These are phyloP conservation scores for Ambrosia trifida DNA, from an alignment of 129 eudicot genomes.

Conservation along the genomic window DNA sequence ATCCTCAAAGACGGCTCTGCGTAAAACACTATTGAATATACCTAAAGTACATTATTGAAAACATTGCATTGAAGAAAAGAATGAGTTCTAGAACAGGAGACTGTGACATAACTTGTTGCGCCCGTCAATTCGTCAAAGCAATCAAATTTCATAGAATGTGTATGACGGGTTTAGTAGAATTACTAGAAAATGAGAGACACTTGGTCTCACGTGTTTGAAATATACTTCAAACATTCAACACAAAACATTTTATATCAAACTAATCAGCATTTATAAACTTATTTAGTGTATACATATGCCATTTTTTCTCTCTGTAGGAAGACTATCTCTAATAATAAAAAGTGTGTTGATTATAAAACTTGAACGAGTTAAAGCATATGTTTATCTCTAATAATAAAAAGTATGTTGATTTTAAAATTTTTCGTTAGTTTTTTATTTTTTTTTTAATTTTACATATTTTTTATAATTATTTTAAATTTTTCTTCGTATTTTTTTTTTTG, in stretches of 20 bases:
- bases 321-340: no score
- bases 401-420: no score
- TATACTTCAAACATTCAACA: not conserved
- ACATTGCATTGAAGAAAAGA: not conserved
- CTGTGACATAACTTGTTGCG: not conserved
- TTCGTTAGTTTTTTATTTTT: no score
- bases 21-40: no score
- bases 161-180: not conserved
- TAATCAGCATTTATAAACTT: not conserved
- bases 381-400: no score
- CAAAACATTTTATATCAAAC: not conserved
- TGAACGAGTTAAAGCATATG: no score
- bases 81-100: not conserved
- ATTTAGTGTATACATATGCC: not conserved
- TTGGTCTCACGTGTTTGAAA: not conserved
- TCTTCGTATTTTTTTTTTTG: no score
- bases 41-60: not conserved
- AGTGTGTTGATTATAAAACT: no score
- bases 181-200: not conserved
- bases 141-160: constrained; percentile 4
- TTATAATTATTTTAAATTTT: no score
- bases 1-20: no score
- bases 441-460: no score
- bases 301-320: no score
- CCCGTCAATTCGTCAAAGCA: constrained; percentile 2